Base-by-base conservation (phyloP, 2,329 filamentous ascomycete species). In the Akanthomyces uredinophilus region DNA sequence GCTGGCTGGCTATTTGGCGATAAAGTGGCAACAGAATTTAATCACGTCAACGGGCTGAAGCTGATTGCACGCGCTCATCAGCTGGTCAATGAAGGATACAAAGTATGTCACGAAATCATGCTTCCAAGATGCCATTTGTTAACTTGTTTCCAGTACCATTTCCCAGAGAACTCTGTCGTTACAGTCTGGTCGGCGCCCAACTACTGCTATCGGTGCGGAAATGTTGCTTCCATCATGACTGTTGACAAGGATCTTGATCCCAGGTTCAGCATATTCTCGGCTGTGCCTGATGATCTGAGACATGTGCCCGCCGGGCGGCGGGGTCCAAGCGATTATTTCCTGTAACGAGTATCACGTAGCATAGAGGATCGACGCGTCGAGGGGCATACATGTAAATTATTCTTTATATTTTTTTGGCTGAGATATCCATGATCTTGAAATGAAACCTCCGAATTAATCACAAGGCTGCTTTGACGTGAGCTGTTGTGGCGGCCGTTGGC, bases 151-250 rank as follows among this genome's bases (percentile, higher is more conserved):
- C 62, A 91, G 85, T 98, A 96, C 74, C 94, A 98, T 73, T 98
- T 98, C 77, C 84, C 89, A 60, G 91, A 96, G 74, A 94, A 95
- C 77, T 96, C 96, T 14, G 93, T 97, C 47, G 93, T 96, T 20
- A 99, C 95, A 0, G 95, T 99, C 24, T 99, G 95, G 95, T 97
- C 92, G 64, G 95, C 95, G 4, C 95, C 95, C 5, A 99, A 96
- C 73, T 95, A 95, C 76, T 96, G 91, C 74, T 96, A 96, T 74
- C 85, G 93, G 60, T 99, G 95, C 75, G 95, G 95, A 43, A 99
- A 99, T 71, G 87, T 98, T 73, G 95, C 95, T 8, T 97, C 93
- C 72, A 96, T 97, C 73, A 96, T 96, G 88, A 92, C 92, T 58
- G 87, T 97, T 32, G 87, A 89, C 67, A 89, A 90, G 70, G 89